Conservation (phyloP, 225 moss, liverwort and hornwort genomes). For the Antitrichia curtipendula region DNA sequence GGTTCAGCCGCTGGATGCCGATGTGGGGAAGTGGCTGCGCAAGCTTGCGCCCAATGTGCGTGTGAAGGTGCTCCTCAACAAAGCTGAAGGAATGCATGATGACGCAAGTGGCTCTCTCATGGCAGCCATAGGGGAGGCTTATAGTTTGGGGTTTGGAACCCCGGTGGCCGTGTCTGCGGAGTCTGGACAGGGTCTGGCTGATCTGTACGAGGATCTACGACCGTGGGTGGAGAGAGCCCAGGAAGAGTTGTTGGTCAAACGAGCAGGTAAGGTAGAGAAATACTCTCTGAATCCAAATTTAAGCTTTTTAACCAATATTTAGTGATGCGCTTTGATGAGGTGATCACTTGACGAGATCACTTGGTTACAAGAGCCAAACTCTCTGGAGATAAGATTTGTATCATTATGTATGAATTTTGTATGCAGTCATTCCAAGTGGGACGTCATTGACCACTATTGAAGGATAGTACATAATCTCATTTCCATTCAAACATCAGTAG, state of each 20-base stretch:
- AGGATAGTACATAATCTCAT: neutral
- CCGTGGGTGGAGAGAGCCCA: slow-evolving; percentile 73
- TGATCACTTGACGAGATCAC: neutral
- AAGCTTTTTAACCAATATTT: neutral
- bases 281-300: neutral
- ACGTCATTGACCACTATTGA: neutral
- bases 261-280: slow-evolving; percentile 33
- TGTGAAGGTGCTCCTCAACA: slow-evolving; percentile 75
- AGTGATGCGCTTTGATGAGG: neutral
- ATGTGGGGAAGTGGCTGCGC: slow-evolving; percentile 90
- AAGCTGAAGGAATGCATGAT: slow-evolving; percentile 83
- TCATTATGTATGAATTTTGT: too few relatives aligned
- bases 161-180: slow-evolving; percentile 92
- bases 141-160: slow-evolving; percentile 77
- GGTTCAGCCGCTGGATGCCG: slow-evolving; percentile 79
- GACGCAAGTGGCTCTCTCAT: slow-evolving; percentile 67
- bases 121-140: slow-evolving; percentile 78
- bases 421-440: neutral
- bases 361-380: neutral
- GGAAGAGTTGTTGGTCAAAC: slow-evolving; percentile 30
- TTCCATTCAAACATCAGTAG: neutral
- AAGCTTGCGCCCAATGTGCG: slow-evolving; percentile 81
- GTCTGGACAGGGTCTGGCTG: slow-evolving; percentile 87
- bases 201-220: slow-evolving; percentile 56
- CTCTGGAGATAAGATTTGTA: neutral